Evolutionary conservation across 1,284 basidiomycete species (phyloP).

Genomic region (Volvariella volvacea): DNA sequence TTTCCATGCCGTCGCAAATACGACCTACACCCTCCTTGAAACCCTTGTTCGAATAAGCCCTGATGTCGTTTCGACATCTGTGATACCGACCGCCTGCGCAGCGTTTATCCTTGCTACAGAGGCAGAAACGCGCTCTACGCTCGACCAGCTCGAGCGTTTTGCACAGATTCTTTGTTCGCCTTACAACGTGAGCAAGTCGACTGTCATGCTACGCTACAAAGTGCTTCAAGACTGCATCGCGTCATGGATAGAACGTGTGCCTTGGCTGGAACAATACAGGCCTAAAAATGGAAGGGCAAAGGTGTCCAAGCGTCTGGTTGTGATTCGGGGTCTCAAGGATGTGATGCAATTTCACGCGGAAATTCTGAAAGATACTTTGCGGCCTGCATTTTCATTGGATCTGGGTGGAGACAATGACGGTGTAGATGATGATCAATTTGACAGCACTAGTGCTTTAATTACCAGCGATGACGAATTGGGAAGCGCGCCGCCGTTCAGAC

Average conservation of each 20-base stretch:
- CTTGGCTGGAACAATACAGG: conserved; percentile 57
- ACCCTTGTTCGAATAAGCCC: conserved; percentile 38
- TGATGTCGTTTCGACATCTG: conserved; percentile 25
- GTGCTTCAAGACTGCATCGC: conserved; percentile 51
- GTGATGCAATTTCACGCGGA: conserved; percentile 61
- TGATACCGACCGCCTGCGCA: conserved; percentile 57
- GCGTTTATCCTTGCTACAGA: conserved; percentile 67
- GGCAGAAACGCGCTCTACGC: conserved; percentile 47
- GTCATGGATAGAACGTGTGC: conserved; percentile 54
- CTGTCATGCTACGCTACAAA: conserved; percentile 65
- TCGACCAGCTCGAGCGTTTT: conserved; percentile 49
- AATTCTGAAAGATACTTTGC: conserved; percentile 39
- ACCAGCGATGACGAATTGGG: conserved; percentile 3
- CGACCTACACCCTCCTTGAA: conserved; percentile 48
- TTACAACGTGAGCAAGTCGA: conserved; percentile 40
- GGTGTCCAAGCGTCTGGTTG: conserved; percentile 49
- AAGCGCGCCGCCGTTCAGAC: background rate
- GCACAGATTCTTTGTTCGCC: conserved; percentile 46
- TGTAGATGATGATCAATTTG: conserved; percentile 18
- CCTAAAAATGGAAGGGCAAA: conserved; percentile 44
- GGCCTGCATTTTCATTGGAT: conserved; percentile 22
- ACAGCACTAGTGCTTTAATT: conserved; percentile 11
- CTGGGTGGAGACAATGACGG: conserved; percentile 30
- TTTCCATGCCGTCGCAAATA: conserved; percentile 40
- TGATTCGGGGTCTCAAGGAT: conserved; percentile 61